These are phyloP conservation scores for Calocybe gambosa DNA, from an alignment of 1,284 basidiomycete species.

Conservation along the genomic window DNA sequence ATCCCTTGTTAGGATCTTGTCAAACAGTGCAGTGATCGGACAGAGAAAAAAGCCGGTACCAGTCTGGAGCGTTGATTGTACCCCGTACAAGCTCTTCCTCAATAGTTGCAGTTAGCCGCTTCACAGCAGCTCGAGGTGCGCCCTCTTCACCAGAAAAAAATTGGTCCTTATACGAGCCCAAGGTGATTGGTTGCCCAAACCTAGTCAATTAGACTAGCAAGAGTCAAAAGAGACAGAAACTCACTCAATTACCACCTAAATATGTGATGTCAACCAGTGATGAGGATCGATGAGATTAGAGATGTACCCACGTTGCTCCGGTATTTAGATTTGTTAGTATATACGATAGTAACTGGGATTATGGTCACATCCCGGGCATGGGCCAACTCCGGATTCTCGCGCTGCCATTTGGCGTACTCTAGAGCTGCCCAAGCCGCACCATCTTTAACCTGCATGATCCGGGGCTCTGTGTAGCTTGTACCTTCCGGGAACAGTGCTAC, in stretches of 20 bases:
- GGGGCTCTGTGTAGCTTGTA: conserved; percentile 84
- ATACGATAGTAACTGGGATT: conserved; percentile 85
- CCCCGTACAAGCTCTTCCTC: conserved; percentile 65
- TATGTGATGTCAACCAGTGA: neutral
- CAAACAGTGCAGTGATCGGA: conserved; percentile 10
- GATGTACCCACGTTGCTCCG: conserved; percentile 67
- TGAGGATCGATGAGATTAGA: neutral
- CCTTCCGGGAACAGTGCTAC: conserved; percentile 96
- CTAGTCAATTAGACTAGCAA: conserved; percentile 32
- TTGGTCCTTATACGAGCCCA: conserved; percentile 71
- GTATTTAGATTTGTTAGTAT: conserved; percentile 94
- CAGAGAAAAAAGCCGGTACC: conserved; percentile 44
- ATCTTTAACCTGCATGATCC: conserved; percentile 91
- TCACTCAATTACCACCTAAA: conserved; percentile 67
- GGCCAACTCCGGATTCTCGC: conserved; percentile 42
- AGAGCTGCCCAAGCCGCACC: conserved; percentile 94
- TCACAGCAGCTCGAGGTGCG: conserved; percentile 75
- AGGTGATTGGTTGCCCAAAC: conserved; percentile 75
- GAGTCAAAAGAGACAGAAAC: conserved; percentile 19
- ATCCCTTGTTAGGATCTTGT: conserved; percentile 50
- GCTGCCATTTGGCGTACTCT: conserved; percentile 82
- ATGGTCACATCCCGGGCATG: conserved; percentile 43
- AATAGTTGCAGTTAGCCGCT: conserved; percentile 74
- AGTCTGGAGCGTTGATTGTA: conserved; percentile 91
- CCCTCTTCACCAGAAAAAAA: conserved; percentile 70